Evolutionary conservation across 495 filamentous ascomycete genomes (phyloP).

Genomic region (Penicillium parvum): DNA sequence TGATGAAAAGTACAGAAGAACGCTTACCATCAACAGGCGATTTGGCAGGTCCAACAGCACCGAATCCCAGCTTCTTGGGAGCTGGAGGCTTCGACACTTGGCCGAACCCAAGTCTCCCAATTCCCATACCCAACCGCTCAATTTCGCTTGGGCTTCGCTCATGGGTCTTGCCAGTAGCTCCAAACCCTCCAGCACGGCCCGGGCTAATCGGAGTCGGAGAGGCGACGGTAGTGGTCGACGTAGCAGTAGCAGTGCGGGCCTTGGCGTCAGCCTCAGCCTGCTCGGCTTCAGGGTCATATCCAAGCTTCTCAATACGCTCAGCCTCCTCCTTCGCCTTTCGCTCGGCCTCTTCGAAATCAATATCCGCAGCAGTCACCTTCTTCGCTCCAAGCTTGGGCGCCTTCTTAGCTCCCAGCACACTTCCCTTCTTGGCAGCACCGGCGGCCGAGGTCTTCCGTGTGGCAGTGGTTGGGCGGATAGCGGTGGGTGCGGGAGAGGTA

Average conservation of each 20-base stretch:
- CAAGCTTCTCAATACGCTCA: slow-evolving; percentile 92
- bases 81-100: slow-evolving; percentile 64
- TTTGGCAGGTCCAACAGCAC: slow-evolving; percentile 66
- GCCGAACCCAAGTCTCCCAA: slow-evolving; percentile 84
- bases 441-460: slow-evolving; percentile 65
- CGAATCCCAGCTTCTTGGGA: slow-evolving; percentile 80
- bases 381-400: slow-evolving; percentile 81
- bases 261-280: slow-evolving; percentile 54
- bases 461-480: slow-evolving; percentile 70
- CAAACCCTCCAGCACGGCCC: slow-evolving; percentile 54
- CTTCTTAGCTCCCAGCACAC: slow-evolving; percentile 88
- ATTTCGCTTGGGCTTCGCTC: slow-evolving; percentile 67
- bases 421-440: slow-evolving; percentile 66
- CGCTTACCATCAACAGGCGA: slow-evolving; percentile 64
- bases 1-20: neutral
- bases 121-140: slow-evolving; percentile 87
- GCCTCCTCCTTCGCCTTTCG: slow-evolving; percentile 96
- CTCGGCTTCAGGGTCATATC: slow-evolving; percentile 93
- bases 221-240: slow-evolving; percentile 52
- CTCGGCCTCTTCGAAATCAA: slow-evolving; percentile 97
- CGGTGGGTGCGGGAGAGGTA: slow-evolving; percentile 46
- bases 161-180: slow-evolving; percentile 46
- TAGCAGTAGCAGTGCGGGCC: too few species aligned
- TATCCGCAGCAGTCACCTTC: slow-evolving; percentile 70
- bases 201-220: slow-evolving; percentile 75